A percentile compares a stretch with the other conserved stretches of the same genome.
Conservation (phyloP, 805 yeast species). For the Candida maesae region DNA sequence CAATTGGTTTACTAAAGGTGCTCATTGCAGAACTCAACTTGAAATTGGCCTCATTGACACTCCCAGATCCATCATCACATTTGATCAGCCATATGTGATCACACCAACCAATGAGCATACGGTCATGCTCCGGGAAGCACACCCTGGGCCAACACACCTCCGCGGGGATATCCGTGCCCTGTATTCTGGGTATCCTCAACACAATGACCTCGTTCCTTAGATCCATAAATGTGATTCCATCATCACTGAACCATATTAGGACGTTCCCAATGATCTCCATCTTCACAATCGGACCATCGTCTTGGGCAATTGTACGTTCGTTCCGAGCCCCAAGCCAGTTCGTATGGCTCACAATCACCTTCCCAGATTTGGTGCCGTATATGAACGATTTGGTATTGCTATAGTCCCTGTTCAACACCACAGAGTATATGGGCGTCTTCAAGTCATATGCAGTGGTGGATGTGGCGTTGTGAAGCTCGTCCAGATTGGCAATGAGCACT, state of each 20-base stretch:
- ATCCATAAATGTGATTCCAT: constrained; percentile 70
- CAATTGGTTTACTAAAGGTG: constrained; percentile 44
- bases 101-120: constrained; percentile 81
- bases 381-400: constrained; percentile 58
- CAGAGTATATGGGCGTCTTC: constrained; percentile 84
- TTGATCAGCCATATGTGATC: constrained; percentile 69
- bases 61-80: constrained; percentile 30
- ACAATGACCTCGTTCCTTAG: constrained; percentile 46
- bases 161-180: constrained; percentile 49
- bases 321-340: constrained; percentile 85
- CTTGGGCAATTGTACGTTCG: constrained; percentile 54
- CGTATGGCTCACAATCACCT: constrained; percentile 65
- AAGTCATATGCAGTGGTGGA: constrained; percentile 60
- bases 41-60: constrained; percentile 12
- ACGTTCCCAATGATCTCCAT: constrained; percentile 61
- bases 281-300: constrained; percentile 67
- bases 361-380: constrained; percentile 89
- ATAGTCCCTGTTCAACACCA: constrained; percentile 74
- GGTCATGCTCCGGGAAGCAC: constrained; percentile 57
- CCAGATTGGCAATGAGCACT: constrained; percentile 70
- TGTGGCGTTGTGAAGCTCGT: constrained; percentile 15
- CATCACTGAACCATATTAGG: constrained; percentile 79
- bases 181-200: constrained; percentile 52
- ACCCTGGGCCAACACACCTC: constrained; percentile 84
- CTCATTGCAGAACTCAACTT: constrained; percentile 38